Conservation (phyloP, 768 basidiomycete genomes). For the Rhizopogon rudus region DNA sequence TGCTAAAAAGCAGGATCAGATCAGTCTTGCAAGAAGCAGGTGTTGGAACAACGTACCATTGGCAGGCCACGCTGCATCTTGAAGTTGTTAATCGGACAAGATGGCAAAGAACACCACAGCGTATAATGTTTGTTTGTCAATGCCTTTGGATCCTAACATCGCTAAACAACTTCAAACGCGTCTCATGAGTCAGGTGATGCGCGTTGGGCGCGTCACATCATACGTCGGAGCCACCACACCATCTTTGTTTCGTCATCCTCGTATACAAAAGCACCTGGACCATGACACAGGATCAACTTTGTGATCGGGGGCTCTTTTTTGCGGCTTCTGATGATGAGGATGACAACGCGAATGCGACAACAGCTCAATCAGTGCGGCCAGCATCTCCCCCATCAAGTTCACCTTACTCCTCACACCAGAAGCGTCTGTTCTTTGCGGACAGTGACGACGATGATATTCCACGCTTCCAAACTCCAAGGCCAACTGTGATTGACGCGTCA, state of each 20-base stretch:
- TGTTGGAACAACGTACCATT: constrained; percentile 45
- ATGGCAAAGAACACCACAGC: constrained; percentile 3
- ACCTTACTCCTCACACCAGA: constrained; percentile 16
- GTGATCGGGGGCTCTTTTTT: constrained; percentile 43
- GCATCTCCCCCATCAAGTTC: neutral
- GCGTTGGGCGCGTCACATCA: constrained; percentile 1
- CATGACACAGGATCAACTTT: neutral
- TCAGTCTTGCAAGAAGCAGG: neutral
- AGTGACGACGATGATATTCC: constrained; percentile 39
- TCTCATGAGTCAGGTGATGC: neutral
- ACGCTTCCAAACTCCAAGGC: constrained; percentile 6
- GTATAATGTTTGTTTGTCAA: neutral
- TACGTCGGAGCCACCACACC: neutral
- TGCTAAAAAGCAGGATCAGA: constrained; percentile 49
- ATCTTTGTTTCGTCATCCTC: neutral
- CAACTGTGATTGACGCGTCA: constrained; percentile 23
- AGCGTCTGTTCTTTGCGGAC: constrained; percentile 36
- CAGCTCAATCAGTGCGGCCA: neutral
- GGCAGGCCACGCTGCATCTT: constrained; percentile 85
- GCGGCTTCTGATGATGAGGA: constrained; percentile 51
- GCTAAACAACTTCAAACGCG: constrained; percentile 18
- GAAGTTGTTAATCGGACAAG: constrained; percentile 7
- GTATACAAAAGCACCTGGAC: neutral
- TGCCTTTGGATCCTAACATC: constrained; percentile 12
- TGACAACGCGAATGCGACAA: constrained; percentile 10